These are phyloP conservation scores for Erysimum cheiranthoides DNA, from an alignment of 345 rosid genomes.

Conservation along the genomic window DNA sequence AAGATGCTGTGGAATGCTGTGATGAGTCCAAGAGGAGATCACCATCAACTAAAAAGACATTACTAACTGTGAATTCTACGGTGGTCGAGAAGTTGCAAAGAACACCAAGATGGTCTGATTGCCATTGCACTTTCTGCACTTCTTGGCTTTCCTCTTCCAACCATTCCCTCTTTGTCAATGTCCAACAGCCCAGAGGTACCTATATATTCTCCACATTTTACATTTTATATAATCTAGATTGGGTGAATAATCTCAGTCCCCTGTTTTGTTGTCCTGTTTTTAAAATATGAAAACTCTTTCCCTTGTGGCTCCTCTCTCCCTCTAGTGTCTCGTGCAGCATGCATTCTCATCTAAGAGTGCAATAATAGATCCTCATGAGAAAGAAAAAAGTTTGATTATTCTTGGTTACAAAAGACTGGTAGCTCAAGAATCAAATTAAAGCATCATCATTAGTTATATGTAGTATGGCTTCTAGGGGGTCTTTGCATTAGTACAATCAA, in stretches of 20 bases:
- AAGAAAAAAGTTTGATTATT: conserved; percentile 8
- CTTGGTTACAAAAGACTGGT: conserved; percentile 18
- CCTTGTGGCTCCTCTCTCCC: conserved; percentile 24
- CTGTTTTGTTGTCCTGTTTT: conserved; percentile 21
- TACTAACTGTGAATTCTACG: conserved; percentile 62
- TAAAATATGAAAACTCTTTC: conserved; percentile 4
- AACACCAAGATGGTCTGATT: conserved; percentile 92
- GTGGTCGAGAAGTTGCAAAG: conserved; percentile 66
- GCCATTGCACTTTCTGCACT: conserved; percentile 80
- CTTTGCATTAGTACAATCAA: background rate
- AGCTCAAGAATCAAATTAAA: conserved; percentile 13
- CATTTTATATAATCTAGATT: conserved; percentile 15
- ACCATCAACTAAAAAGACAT: conserved; percentile 47
- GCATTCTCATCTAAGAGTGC: conserved; percentile 36
- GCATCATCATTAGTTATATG: background rate
- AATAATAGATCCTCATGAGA: conserved; percentile 16
- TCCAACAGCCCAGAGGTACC: conserved; percentile 66
- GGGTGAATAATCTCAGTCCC: conserved; percentile 13
- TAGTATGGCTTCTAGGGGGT: background rate
- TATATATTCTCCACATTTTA: conserved; percentile 13
- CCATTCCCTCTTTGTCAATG: conserved; percentile 75
- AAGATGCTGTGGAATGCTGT: conserved; percentile 45
- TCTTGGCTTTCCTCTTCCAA: conserved; percentile 69
- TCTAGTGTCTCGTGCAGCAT: conserved; percentile 38
- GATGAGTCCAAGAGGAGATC: conserved; percentile 44